Evolutionary conservation across 805 yeast species (phyloP).

Genomic region (Limtongia smithiae): DNA sequence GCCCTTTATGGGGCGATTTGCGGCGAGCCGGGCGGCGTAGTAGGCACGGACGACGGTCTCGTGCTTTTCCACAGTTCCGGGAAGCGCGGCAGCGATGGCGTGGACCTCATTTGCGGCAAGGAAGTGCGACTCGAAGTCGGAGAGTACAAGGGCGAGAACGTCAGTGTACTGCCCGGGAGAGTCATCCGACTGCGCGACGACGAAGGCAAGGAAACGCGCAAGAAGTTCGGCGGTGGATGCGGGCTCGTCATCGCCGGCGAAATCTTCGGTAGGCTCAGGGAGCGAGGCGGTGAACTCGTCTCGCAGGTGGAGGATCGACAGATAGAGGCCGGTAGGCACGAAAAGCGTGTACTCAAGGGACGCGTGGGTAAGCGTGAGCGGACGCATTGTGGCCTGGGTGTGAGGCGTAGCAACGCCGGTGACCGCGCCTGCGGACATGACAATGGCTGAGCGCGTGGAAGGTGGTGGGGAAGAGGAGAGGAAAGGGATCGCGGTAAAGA

Average conservation of each 20-base stretch:
- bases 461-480: not conserved
- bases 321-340: slow-evolving; percentile 76
- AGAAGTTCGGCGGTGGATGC: slow-evolving; percentile 79
- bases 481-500: not conserved
- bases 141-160: slow-evolving; percentile 63
- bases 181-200: slow-evolving; percentile 39
- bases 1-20: slow-evolving; percentile 48
- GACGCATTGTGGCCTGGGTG: slow-evolving; percentile 58
- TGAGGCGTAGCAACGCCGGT: slow-evolving; percentile 46
- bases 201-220: slow-evolving; percentile 71
- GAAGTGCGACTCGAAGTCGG: slow-evolving; percentile 82
- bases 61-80: slow-evolving; percentile 57
- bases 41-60: slow-evolving; percentile 75
- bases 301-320: slow-evolving; percentile 79
- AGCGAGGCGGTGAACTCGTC: slow-evolving; percentile 72
- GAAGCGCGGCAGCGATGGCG: slow-evolving; percentile 70
- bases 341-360: slow-evolving; percentile 81
- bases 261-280: slow-evolving; percentile 75
- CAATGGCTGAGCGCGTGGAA: slow-evolving; percentile 1
- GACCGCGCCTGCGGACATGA: slow-evolving; percentile 31
- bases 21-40: slow-evolving; percentile 55
- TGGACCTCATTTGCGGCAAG: slow-evolving; percentile 79
- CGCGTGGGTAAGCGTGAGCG: slow-evolving; percentile 80
- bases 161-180: slow-evolving; percentile 58
- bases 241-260: slow-evolving; percentile 84